A percentile compares a stretch with the other conserved stretches of the same genome.
phyloP scores from a whole-genome alignment of 2,329 filamentous ascomycete species.

The Aspergillus fischeri region DNA sequence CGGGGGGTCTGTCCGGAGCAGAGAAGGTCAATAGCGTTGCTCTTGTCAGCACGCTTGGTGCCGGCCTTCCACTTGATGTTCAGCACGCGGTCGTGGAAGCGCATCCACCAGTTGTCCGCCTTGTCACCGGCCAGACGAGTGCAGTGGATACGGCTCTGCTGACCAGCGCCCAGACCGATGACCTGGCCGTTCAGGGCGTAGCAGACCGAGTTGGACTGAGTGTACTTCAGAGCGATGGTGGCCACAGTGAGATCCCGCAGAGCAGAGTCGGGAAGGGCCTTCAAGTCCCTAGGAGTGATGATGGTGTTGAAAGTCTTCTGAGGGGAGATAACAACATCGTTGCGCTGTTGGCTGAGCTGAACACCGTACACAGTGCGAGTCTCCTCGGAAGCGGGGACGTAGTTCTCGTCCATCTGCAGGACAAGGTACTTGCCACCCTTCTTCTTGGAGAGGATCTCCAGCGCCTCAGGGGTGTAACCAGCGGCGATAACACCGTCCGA shows the following conservation, averaged over 20 bases:
- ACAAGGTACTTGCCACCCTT: constrained; percentile 97
- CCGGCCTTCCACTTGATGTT: constrained; percentile 96
- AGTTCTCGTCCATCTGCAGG: constrained; percentile 87
- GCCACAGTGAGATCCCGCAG: constrained; percentile 88
- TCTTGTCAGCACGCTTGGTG: constrained; percentile 94
- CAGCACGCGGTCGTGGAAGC: constrained; percentile 87
- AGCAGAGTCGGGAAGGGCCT: constrained; percentile 70
- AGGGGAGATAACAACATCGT: constrained; percentile 82
- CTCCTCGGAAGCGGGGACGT: constrained; percentile 70
- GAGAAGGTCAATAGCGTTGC: constrained; percentile 93
- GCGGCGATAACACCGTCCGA: constrained; percentile 96
- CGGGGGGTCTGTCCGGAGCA: constrained; percentile 86
- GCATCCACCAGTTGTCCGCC: constrained; percentile 99
- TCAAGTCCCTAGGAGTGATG: constrained; percentile 77
- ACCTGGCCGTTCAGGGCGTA: constrained; percentile 93
- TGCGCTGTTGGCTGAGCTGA: constrained; percentile 83
- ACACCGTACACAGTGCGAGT: constrained; percentile 86
- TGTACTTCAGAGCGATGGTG: constrained; percentile 97
- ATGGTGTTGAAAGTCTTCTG: constrained; percentile 76
- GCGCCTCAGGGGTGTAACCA: constrained; percentile 75
- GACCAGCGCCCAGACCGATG: constrained; percentile 88
- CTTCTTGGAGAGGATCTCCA: constrained; percentile 94
- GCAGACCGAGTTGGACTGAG: constrained; percentile 98
- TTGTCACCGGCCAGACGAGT: constrained; percentile 96
- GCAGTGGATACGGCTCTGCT: constrained; percentile 98